These are phyloP conservation scores for Aspergillus felis DNA, from an alignment of 2,329 filamentous ascomycete species.

Conservation along the genomic window DNA sequence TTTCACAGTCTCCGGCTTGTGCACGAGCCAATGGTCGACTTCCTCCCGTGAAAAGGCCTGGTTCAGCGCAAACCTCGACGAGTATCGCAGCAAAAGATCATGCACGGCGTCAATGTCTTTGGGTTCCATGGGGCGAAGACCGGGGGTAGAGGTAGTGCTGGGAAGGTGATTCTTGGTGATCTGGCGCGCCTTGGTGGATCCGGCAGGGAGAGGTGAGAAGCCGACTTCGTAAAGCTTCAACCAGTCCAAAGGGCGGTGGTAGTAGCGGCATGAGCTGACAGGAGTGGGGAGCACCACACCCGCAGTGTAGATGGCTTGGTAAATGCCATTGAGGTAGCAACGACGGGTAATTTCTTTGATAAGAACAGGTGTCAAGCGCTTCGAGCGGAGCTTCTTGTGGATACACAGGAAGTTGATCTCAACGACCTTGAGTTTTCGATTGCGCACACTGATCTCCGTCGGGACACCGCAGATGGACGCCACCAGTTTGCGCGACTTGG, in stretches of 20 bases:
- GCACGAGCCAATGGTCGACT: constrained; percentile 80
- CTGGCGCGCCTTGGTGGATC: constrained; percentile 81
- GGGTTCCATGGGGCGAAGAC: constrained; percentile 73
- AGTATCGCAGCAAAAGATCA: constrained; percentile 70
- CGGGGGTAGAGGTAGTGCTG: constrained; percentile 65
- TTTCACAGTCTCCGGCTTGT: constrained; percentile 58
- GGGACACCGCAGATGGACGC: constrained; percentile 96
- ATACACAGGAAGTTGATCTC: constrained; percentile 99
- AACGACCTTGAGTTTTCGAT: constrained; percentile 69
- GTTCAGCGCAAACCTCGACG: constrained; percentile 75
- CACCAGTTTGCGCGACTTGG: constrained; percentile 78
- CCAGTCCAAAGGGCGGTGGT: constrained; percentile 91
- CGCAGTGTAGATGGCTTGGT: constrained; percentile 94
- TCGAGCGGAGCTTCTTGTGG: constrained; percentile 94
- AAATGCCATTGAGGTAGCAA: constrained; percentile 81
- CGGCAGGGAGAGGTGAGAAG: constrained; percentile 81
- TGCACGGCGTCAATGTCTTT: constrained; percentile 75
- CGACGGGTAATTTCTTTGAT: constrained; percentile 97
- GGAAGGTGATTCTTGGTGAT: constrained; percentile 82
- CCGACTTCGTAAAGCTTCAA: constrained; percentile 91
- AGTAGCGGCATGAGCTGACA: constrained; percentile 91
- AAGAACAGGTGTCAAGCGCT: constrained; percentile 85
- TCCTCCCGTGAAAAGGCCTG: constrained; percentile 78
- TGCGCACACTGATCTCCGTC: constrained; percentile 73
- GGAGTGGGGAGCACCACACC: constrained; percentile 88